Percentiles rank a stretch among this genome's conserved stretches.
Evolutionary conservation across 2,329 filamentous ascomycete genomes (phyloP).

Genomic region (Passalora sequoiae): DNA sequence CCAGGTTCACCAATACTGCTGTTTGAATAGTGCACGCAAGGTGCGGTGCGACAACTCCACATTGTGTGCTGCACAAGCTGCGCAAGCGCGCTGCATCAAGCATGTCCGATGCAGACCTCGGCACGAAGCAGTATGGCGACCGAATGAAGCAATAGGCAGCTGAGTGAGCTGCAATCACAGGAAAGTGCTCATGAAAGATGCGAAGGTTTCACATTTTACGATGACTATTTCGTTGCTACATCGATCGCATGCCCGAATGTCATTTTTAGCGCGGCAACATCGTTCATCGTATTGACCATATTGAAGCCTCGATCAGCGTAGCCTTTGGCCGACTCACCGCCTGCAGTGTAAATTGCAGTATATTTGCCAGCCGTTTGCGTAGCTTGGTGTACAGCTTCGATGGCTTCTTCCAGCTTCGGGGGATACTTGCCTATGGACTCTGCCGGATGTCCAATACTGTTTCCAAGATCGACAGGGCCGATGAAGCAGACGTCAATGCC

Average conservation of each 20-base stretch:
- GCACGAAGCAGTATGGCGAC: neutral
- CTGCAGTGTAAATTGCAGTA: constrained; percentile 52
- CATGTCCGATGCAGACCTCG: neutral
- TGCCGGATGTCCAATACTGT: constrained; percentile 53
- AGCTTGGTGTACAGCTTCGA: constrained; percentile 48
- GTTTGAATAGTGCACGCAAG: too few relatives aligned
- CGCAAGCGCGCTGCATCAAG: neutral
- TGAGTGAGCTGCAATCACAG: too few relatives aligned
- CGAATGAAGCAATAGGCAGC: too few relatives aligned
- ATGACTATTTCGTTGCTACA: constrained; percentile 21
- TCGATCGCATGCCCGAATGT: constrained; percentile 28
- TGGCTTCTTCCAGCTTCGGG: constrained; percentile 48
- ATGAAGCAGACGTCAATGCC: constrained; percentile 49
- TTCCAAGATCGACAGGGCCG: constrained; percentile 54
- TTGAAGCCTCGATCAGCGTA: constrained; percentile 53
- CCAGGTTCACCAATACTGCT: too few relatives aligned
- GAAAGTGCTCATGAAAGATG: too few relatives aligned
- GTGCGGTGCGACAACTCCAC: too few relatives aligned
- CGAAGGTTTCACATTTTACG: too few relatives aligned
- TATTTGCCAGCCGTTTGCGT: constrained; percentile 51
- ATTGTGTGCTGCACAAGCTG: too few relatives aligned
- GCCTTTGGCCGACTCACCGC: constrained; percentile 47
- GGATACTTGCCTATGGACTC: constrained; percentile 42
- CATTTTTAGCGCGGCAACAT: constrained; percentile 29
- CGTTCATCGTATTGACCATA: constrained; percentile 43